A percentile compares a stretch with the other conserved stretches of the same genome.
These are phyloP conservation scores for Stemphylium vesicarium DNA, from an alignment of 2,329 filamentous ascomycete genomes.

Conservation along the genomic window DNA sequence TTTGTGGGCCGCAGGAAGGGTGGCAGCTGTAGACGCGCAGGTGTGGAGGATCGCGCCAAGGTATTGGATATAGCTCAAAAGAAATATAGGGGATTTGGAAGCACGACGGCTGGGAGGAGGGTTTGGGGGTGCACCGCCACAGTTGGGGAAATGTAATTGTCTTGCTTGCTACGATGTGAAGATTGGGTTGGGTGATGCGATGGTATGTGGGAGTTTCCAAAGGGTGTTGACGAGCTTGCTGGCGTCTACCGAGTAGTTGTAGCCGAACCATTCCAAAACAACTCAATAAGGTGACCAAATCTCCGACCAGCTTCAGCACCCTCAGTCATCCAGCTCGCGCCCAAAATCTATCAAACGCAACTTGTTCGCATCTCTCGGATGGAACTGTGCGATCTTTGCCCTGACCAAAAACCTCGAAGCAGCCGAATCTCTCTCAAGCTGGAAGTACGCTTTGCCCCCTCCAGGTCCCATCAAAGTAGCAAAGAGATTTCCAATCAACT, in stretches of 20 bases:
- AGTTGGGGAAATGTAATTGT: not conserved
- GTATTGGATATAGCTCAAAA: constrained; percentile 7
- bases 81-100: not conserved
- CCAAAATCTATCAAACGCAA: constrained; percentile 62
- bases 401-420: constrained; percentile 61
- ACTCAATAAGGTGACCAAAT: too few relatives aligned
- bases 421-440: constrained; percentile 58
- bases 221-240: too few relatives aligned
- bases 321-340: constrained; percentile 47
- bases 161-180: too few relatives aligned
- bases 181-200: too few relatives aligned
- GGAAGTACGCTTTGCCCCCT: constrained; percentile 54
- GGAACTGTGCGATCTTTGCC: constrained; percentile 63
- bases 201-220: too few relatives aligned
- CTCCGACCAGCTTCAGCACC: not conserved
- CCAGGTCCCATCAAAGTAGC: constrained; percentile 48
- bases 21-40: not conserved
- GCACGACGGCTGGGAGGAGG: not conserved
- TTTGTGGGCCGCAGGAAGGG: constrained; percentile 2
- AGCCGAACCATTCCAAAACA: too few relatives aligned
- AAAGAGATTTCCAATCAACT: constrained; percentile 56
- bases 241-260: too few relatives aligned
- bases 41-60: not conserved
- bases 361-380: constrained; percentile 60
- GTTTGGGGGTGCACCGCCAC: constrained; percentile 16